Percentiles rank a stretch among this genome's conserved stretches.
These are phyloP conservation scores for Dictyostelium brefeldianum DNA, from an alignment of 78 protist species.

Conservation along the genomic window DNA sequence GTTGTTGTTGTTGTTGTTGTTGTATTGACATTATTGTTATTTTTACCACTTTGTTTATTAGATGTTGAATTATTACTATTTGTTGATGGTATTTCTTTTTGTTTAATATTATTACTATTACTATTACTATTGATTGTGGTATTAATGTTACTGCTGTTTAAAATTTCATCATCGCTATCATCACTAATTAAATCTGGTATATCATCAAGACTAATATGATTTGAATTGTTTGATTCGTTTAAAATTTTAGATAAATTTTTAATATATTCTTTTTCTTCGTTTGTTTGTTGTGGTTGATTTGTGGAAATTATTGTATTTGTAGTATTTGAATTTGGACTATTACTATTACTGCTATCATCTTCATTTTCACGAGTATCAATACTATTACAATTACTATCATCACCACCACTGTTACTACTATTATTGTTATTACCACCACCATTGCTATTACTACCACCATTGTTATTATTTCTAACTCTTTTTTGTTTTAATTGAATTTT, in stretches of 20 bases:
- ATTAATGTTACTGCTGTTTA: background rate
- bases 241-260: background rate
- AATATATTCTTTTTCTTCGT: background rate
- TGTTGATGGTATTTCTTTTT: background rate
- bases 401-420: too few species aligned
- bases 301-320: too few species aligned
- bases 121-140: background rate
- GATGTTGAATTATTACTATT: background rate
- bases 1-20: background rate
- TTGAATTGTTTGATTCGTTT: background rate
- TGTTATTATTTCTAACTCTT: background rate
- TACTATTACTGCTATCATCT: background rate
- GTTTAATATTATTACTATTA: background rate
- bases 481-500: slow-evolving; percentile 2
- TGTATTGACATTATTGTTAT: background rate
- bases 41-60: background rate
- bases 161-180: slow-evolving; percentile 14
- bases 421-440: background rate
- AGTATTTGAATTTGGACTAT: background rate
- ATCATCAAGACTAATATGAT: slow-evolving; percentile 20
- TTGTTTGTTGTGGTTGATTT: background rate
- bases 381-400: too few species aligned
- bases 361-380: background rate
- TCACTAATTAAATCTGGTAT: slow-evolving; percentile 39
- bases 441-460: background rate